Conservation (phyloP, 257 asterid species). For the Penstemon newberryi region DNA sequence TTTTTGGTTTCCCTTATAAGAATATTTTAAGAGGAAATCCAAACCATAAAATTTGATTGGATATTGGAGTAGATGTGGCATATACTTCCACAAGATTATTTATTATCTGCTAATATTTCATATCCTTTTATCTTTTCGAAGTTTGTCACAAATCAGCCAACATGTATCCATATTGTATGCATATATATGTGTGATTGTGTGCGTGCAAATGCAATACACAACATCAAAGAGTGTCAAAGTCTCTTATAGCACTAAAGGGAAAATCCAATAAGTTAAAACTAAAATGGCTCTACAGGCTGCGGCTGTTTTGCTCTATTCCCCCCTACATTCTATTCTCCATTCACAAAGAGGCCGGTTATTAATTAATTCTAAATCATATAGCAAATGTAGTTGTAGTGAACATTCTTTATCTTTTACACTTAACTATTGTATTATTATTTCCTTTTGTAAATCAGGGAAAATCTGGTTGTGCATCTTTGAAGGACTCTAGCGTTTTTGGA, state of each 20-base stretch:
- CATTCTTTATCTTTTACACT: background rate
- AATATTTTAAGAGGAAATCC: conserved; percentile 39
- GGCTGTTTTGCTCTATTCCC: conserved; percentile 45
- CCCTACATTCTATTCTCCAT: conserved; percentile 45
- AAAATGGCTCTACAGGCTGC: conserved; percentile 84
- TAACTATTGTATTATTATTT: background rate
- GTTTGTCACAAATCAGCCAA: conserved; percentile 30
- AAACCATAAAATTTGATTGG: conserved; percentile 62
- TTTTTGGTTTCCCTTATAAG: too few relatives aligned
- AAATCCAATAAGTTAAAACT: background rate
- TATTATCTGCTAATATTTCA: conserved; percentile 59
- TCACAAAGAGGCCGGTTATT: conserved; percentile 59
- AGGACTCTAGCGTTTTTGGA: conserved; percentile 73
- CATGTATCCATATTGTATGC: conserved; percentile 22
- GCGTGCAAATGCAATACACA: too few relatives aligned
- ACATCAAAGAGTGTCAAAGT: background rate
- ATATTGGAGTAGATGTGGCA: conserved; percentile 42
- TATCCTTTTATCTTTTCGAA: conserved; percentile 34
- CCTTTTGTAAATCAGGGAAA: conserved; percentile 50
- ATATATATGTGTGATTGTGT: conserved; percentile 17
- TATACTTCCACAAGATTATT: conserved; percentile 41
- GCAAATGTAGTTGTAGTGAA: too few relatives aligned
- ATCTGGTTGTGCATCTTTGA: conserved; percentile 41
- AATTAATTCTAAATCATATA: too few relatives aligned
- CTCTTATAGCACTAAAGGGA: conserved; percentile 12